phyloP scores from a whole-genome alignment of 2,329 filamentous ascomycete species.

The Furcasterigmium furcatum region DNA sequence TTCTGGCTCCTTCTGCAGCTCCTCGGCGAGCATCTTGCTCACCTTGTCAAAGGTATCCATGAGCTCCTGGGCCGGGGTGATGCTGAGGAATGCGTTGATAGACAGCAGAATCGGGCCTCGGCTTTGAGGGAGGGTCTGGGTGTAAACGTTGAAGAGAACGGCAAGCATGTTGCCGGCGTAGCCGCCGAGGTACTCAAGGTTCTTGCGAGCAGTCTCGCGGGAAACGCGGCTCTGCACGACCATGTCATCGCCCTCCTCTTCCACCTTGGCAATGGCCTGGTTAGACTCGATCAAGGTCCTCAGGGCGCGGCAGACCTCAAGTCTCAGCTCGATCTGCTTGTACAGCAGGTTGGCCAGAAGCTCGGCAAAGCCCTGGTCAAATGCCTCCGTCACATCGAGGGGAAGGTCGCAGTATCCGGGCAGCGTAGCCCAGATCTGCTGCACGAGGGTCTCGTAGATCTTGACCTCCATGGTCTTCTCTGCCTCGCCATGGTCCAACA shows the following conservation, averaged over 20 bases:
- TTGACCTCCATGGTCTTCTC: slow-evolving; percentile 96
- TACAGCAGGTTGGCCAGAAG: slow-evolving; percentile 89
- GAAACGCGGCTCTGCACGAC: slow-evolving; percentile 76
- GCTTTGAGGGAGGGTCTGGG: slow-evolving; percentile 89
- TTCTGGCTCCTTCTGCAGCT: slow-evolving; percentile 54
- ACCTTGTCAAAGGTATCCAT: slow-evolving; percentile 88
- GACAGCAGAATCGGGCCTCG: slow-evolving; percentile 88
- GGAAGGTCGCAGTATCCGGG: slow-evolving; percentile 95
- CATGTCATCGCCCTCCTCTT: slow-evolving; percentile 64
- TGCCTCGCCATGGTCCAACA: slow-evolving; percentile 75
- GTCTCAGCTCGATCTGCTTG: slow-evolving; percentile 81
- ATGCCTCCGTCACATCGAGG: slow-evolving; percentile 70
- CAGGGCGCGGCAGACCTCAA: slow-evolving; percentile 82
- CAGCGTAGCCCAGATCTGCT: slow-evolving; percentile 91
- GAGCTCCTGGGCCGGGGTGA: slow-evolving; percentile 74
- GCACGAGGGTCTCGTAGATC: slow-evolving; percentile 94
- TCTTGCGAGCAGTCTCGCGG: slow-evolving; percentile 71
- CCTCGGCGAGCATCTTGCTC: slow-evolving; percentile 74
- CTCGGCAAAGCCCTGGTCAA: slow-evolving; percentile 88
- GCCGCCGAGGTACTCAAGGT: slow-evolving; percentile 72
- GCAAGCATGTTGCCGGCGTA: slow-evolving; percentile 89
- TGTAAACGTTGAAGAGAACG: slow-evolving; percentile 99
- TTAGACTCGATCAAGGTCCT: slow-evolving; percentile 91
- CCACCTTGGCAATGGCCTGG: slow-evolving; percentile 70
- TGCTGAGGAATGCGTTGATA: slow-evolving; percentile 91